A percentile compares a stretch with the other conserved stretches of the same genome.
Conservation (phyloP, 2,329 filamentous ascomycete species). For the Arthrobotrys sinensis region DNA sequence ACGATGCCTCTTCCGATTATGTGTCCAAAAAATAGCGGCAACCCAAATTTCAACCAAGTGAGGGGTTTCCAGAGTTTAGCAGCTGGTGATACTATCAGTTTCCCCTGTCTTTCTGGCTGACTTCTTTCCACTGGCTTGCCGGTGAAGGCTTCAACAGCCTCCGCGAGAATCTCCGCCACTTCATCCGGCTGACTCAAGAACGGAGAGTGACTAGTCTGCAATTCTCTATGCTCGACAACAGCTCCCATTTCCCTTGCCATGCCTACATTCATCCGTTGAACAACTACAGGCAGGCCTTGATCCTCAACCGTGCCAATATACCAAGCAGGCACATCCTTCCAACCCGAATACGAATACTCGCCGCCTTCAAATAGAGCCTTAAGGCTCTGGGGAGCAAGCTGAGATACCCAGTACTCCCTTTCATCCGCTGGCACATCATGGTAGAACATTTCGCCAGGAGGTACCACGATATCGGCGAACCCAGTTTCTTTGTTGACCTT, state of each 20-base stretch:
- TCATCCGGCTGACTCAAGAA: slow-evolving; percentile 70
- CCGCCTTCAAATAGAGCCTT: slow-evolving; percentile 70
- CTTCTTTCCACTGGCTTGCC: slow-evolving; percentile 38
- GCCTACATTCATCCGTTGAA: slow-evolving; percentile 67
- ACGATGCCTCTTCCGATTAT: slow-evolving; percentile 55
- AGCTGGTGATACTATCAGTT: slow-evolving; percentile 36
- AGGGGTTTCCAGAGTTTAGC: slow-evolving; percentile 51
- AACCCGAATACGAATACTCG: slow-evolving; percentile 69
- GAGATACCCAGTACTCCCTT: slow-evolving; percentile 68
- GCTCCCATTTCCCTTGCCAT: slow-evolving; percentile 68
- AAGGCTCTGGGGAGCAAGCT: slow-evolving; percentile 68
- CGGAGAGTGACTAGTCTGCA: slow-evolving; percentile 71
- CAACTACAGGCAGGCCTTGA: slow-evolving; percentile 67
- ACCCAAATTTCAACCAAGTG: slow-evolving; percentile 60
- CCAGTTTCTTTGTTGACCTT: slow-evolving; percentile 68
- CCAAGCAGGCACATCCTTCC: slow-evolving; percentile 71
- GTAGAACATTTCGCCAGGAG: slow-evolving; percentile 70
- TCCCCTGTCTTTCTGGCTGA: background rate
- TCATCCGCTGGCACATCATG: slow-evolving; percentile 71
- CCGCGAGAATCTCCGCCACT: slow-evolving; percentile 67
- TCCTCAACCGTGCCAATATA: slow-evolving; percentile 70
- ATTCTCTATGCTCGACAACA: slow-evolving; percentile 67
- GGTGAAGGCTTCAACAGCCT: slow-evolving; percentile 66
- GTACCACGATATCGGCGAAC: slow-evolving; percentile 67
- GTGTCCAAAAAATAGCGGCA: slow-evolving; percentile 58